Conservation (phyloP, 192 early-diverging fungal genomes). For the Backusella liffmaniae region DNA sequence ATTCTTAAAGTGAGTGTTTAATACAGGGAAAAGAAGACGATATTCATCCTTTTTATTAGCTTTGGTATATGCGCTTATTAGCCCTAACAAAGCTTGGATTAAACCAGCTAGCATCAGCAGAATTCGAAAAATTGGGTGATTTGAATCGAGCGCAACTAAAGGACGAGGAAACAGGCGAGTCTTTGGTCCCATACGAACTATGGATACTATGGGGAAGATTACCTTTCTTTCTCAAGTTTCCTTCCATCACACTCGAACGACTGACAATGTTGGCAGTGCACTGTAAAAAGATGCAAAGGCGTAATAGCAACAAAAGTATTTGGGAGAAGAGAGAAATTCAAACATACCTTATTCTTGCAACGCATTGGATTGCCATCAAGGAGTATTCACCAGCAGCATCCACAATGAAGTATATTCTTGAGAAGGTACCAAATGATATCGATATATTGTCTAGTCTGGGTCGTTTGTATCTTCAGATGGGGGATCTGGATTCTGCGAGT, state of each 20-base stretch:
- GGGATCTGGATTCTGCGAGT: constrained; percentile 35
- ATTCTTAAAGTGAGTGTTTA: constrained; percentile 42
- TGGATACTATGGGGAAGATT: constrained; percentile 44
- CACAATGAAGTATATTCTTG: constrained; percentile 34
- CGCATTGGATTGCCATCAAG: constrained; percentile 42
- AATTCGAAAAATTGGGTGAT: constrained; percentile 51
- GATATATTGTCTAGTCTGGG: constrained; percentile 45
- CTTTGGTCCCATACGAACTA: constrained; percentile 52
- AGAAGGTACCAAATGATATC: constrained; percentile 23
- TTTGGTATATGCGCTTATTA: constrained; percentile 51
- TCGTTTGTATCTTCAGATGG: constrained; percentile 49
- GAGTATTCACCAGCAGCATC: constrained; percentile 40
- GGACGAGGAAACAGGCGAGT: constrained; percentile 30
- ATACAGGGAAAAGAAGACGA: neutral
- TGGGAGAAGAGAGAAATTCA: constrained; percentile 42
- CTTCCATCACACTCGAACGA: constrained; percentile 42
- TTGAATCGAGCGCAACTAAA: constrained; percentile 39
- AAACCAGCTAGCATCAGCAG: constrained; percentile 51
- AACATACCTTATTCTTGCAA: constrained; percentile 44
- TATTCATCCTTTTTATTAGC: constrained; percentile 21
- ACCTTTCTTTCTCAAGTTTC: constrained; percentile 39
- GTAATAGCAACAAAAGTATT: neutral
- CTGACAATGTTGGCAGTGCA: constrained; percentile 40
- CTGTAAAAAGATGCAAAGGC: constrained; percentile 40
- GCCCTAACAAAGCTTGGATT: constrained; percentile 45